Conservation (phyloP, 2,329 filamentous ascomycete species). For the Aspergillus nomiae region DNA sequence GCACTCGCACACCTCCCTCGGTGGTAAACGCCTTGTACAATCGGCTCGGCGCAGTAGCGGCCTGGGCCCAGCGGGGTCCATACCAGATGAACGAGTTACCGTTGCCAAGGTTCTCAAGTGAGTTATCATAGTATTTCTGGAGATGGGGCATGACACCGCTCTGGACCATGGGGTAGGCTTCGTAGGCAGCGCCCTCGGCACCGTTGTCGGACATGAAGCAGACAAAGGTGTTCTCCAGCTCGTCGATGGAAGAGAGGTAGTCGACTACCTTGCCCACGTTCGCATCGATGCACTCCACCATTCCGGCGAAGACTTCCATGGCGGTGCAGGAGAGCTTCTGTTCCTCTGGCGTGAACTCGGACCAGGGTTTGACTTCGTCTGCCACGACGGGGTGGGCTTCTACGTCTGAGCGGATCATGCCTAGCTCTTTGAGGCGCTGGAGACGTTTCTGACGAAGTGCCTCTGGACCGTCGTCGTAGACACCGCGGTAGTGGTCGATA, state of each 20-base stretch:
- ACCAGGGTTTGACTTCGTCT: slow-evolving; percentile 49
- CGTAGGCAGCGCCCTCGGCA: slow-evolving; percentile 61
- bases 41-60: slow-evolving; percentile 53
- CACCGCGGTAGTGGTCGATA: slow-evolving; percentile 59
- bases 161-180: slow-evolving; percentile 60
- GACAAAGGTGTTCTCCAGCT: slow-evolving; percentile 66
- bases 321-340: slow-evolving; percentile 48
- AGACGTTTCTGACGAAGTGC: slow-evolving; percentile 57
- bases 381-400: slow-evolving; percentile 40
- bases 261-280: slow-evolving; percentile 63
- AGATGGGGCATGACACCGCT: slow-evolving; percentile 57
- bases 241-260: slow-evolving; percentile 57
- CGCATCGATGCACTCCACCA: slow-evolving; percentile 64
- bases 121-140: slow-evolving; percentile 61
- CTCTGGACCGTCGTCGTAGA: slow-evolving; percentile 64
- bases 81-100: slow-evolving; percentile 64
- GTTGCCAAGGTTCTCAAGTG: slow-evolving; percentile 60
- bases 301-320: slow-evolving; percentile 66
- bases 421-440: slow-evolving; percentile 58
- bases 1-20: slow-evolving; percentile 56
- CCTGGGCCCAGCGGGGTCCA: slow-evolving; percentile 59
- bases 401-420: slow-evolving; percentile 55
- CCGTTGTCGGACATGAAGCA: slow-evolving; percentile 67
- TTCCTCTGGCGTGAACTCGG: slow-evolving; percentile 39
- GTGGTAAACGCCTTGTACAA: slow-evolving; percentile 54